Percentiles rank a stretch among this genome's conserved stretches.
These are phyloP conservation scores for Orbilia blumenaviensis DNA, from an alignment of 2,329 filamentous ascomycete genomes.

Conservation along the genomic window DNA sequence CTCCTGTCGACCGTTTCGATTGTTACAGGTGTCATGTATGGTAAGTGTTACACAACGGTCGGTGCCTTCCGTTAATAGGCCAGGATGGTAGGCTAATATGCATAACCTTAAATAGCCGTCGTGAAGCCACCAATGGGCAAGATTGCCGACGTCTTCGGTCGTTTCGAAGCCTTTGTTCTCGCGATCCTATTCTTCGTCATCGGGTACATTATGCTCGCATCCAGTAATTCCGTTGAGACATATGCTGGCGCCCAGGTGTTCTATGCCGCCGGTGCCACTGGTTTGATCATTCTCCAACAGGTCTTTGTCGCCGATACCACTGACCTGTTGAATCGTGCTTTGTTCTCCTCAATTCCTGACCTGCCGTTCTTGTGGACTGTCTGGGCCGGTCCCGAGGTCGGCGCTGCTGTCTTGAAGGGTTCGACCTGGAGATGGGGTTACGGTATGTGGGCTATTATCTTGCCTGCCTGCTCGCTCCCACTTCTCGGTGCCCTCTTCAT, in stretches of 20 bases:
- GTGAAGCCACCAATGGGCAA: conserved; percentile 72
- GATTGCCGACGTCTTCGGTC: conserved; percentile 71
- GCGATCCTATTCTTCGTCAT: conserved; percentile 67
- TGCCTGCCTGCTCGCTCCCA: conserved; percentile 68
- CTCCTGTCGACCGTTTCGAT: conserved; percentile 73
- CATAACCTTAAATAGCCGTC: conserved; percentile 62
- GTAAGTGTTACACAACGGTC: conserved; percentile 59
- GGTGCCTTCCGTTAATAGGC: neutral
- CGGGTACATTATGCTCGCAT: conserved; percentile 69
- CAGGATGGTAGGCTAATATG: neutral
- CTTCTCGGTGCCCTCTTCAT: conserved; percentile 66
- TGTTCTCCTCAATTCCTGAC: conserved; percentile 69
- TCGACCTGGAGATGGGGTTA: conserved; percentile 72
- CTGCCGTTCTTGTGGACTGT: conserved; percentile 70
- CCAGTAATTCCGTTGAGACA: conserved; percentile 67
- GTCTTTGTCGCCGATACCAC: conserved; percentile 73
- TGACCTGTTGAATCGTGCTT: conserved; percentile 69
- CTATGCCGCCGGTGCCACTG: conserved; percentile 70
- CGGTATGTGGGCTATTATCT: conserved; percentile 70
- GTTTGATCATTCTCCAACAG: conserved; percentile 70
- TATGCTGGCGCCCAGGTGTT: conserved; percentile 70
- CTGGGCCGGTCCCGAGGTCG: conserved; percentile 69
- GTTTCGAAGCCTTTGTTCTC: conserved; percentile 69
- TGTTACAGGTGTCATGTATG: conserved; percentile 72
- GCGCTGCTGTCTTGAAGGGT: conserved; percentile 63